Conservation (phyloP, 2,329 filamentous ascomycete genomes). For the Scedosporium dehoogii region DNA sequence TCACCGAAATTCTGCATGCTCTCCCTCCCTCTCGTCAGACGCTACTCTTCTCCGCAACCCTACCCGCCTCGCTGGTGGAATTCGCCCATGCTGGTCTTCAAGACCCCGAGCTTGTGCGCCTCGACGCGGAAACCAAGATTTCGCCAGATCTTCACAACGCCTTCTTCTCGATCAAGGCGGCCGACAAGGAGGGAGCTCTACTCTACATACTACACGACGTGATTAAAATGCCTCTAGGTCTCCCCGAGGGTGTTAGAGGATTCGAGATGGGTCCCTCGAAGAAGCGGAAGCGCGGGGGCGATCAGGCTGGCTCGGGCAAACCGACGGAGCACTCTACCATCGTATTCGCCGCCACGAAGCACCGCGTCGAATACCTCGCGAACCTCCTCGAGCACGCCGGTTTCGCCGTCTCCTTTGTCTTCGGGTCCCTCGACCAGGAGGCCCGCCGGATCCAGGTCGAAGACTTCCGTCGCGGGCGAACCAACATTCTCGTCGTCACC, state of each 20-base stretch:
- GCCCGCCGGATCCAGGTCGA: slow-evolving; percentile 88
- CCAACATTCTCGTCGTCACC: slow-evolving; percentile 89
- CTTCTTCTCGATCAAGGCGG: slow-evolving; percentile 87
- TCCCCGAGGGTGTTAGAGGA: slow-evolving; percentile 41
- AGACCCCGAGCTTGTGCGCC: slow-evolving; percentile 78
- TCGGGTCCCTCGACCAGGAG: slow-evolving; percentile 88
- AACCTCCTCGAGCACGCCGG: slow-evolving; percentile 70
- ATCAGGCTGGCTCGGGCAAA: slow-evolving; percentile 49
- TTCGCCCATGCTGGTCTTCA: slow-evolving; percentile 90
- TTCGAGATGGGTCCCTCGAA: slow-evolving; percentile 42
- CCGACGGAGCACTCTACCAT: slow-evolving; percentile 90
- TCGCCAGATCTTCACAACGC: slow-evolving; percentile 92
- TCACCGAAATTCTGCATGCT: slow-evolving; percentile 86
- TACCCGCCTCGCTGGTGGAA: slow-evolving; percentile 89
- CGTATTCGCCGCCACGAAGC: slow-evolving; percentile 88
- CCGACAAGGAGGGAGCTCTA: slow-evolving; percentile 87
- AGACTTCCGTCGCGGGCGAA: slow-evolving; percentile 73
- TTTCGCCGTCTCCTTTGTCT: slow-evolving; percentile 87
- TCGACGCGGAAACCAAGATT: slow-evolving; percentile 92
- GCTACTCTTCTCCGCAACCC: slow-evolving; percentile 85
- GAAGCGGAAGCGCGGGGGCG: slow-evolving; percentile 61
- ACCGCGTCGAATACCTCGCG: slow-evolving; percentile 90
- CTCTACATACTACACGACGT: slow-evolving; percentile 83
- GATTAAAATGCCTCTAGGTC: slow-evolving; percentile 75
- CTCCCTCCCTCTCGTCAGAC: slow-evolving; percentile 80